A percentile compares a stretch with the other conserved stretches of the same genome.
These are phyloP conservation scores for Rhizoclosmatium sp. DNA, from an alignment of 192 early-diverging fungal species.

Conservation along the genomic window DNA sequence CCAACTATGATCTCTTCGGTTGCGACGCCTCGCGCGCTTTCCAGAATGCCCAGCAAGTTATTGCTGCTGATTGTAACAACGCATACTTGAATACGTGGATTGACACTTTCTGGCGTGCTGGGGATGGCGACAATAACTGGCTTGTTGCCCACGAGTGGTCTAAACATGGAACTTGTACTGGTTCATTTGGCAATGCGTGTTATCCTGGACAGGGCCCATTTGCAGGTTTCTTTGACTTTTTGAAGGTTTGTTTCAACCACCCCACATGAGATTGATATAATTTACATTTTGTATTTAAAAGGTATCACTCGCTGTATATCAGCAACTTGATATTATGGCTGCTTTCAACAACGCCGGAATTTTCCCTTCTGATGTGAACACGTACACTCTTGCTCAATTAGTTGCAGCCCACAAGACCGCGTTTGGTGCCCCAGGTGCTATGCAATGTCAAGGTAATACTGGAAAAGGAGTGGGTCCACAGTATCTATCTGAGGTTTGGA, in stretches of 20 bases:
- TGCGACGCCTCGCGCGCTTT: conserved; percentile 35
- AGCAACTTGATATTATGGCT: conserved; percentile 62
- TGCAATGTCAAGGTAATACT: conserved; percentile 24
- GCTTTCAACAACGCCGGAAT: conserved; percentile 61
- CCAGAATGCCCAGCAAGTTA: conserved; percentile 47
- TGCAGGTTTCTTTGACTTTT: conserved; percentile 69
- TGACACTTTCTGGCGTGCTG: conserved; percentile 72
- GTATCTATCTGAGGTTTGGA: conserved; percentile 26
- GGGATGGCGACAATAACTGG: conserved; percentile 77
- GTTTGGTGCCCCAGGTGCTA: conserved; percentile 33
- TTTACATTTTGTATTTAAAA: too few species aligned
- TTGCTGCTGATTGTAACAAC: background rate
- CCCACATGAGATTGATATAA: too few species aligned
- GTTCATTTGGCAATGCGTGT: conserved; percentile 69
- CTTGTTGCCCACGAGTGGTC: conserved; percentile 83
- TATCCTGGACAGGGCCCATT: conserved; percentile 43
- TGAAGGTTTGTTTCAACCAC: conserved; percentile 53
- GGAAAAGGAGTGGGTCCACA: background rate
- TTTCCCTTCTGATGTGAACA: conserved; percentile 30
- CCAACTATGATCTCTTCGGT: background rate
- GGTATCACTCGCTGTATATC: conserved; percentile 44
- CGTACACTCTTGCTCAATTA: conserved; percentile 31
- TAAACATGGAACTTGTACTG: conserved; percentile 83
- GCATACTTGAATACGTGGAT: conserved; percentile 52
- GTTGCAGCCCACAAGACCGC: conserved; percentile 35